These are phyloP conservation scores for Phaeosphaeria sp. DNA, from an alignment of 2,329 filamentous ascomycete genomes.

Conservation along the genomic window DNA sequence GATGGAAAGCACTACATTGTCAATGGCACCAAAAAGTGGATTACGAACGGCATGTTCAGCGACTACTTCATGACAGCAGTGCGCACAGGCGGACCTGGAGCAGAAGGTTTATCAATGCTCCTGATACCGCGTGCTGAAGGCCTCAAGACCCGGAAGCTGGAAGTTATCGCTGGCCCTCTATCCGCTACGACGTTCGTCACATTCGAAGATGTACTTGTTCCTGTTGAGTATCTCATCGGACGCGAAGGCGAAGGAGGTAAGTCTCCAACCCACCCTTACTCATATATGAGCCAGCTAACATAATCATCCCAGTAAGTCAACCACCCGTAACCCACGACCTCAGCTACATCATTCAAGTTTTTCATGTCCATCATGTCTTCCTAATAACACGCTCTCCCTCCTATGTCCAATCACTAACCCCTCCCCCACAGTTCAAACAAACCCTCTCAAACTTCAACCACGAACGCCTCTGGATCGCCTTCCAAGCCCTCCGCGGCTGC, in stretches of 20 bases:
- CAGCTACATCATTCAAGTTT: not conserved
- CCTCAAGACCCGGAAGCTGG: constrained; percentile 28
- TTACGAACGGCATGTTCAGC: constrained; percentile 45
- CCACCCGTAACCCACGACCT: not conserved
- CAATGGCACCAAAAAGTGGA: constrained; percentile 50
- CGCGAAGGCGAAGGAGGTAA: constrained; percentile 29
- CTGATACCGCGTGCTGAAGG: constrained; percentile 37
- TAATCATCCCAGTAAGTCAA: not conserved
- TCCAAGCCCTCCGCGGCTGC: constrained; percentile 37
- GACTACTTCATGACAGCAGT: constrained; percentile 46
- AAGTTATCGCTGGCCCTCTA: constrained; percentile 31
- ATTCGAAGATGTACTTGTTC: constrained; percentile 43
- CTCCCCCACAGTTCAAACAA: constrained; percentile 24
- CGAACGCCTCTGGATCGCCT: constrained; percentile 42
- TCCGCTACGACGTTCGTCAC: constrained; percentile 37
- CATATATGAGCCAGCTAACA: not conserved
- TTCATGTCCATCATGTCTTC: not conserved
- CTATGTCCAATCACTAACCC: not conserved
- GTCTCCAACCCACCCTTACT: not conserved
- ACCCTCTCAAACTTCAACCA: constrained; percentile 47
- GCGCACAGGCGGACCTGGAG: constrained; percentile 37
- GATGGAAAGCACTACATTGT: constrained; percentile 45
- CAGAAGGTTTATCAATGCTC: constrained; percentile 39
- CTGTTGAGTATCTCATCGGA: constrained; percentile 37
- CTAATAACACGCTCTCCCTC: too few relatives aligned